Percentiles rank a stretch among this genome's conserved stretches.
phyloP scores from a whole-genome alignment of 148 eudicot species.

The Arbutus unedo region DNA sequence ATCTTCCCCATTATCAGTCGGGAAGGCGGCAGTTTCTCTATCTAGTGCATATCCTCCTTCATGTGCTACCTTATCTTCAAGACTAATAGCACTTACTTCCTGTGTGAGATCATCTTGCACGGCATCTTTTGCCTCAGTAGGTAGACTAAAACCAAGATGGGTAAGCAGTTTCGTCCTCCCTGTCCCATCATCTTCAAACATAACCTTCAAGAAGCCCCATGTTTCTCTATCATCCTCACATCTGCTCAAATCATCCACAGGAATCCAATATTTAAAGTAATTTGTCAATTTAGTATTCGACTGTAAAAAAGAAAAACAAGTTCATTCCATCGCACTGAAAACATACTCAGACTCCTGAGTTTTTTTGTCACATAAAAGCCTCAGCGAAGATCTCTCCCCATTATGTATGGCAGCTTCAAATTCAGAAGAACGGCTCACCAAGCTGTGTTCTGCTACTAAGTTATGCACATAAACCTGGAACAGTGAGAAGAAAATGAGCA shows the following conservation, averaged over 20 bases:
- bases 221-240: slow-evolving; percentile 79
- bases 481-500: slow-evolving; percentile 2
- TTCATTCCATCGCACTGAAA: background rate
- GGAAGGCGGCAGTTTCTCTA: slow-evolving; percentile 26
- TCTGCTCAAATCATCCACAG: slow-evolving; percentile 36
- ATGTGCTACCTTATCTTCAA: slow-evolving; percentile 45
- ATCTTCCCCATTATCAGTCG: slow-evolving; percentile 76
- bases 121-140: slow-evolving; percentile 43
- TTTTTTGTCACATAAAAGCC: slow-evolving; percentile 73
- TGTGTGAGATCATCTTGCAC: slow-evolving; percentile 53
- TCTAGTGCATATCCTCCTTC: slow-evolving; percentile 35
- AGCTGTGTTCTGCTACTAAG: slow-evolving; percentile 68
- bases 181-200: slow-evolving; percentile 95
- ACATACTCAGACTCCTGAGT: slow-evolving; percentile 81
- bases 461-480: slow-evolving; percentile 75
- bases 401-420: slow-evolving; percentile 89
- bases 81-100: slow-evolving; percentile 50
- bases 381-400: slow-evolving; percentile 85
- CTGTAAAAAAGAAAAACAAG: background rate
- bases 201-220: slow-evolving; percentile 95
- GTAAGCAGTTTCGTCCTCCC: slow-evolving; percentile 85
- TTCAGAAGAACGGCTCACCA: slow-evolving; percentile 81
- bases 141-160: slow-evolving; percentile 82
- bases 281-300: background rate
- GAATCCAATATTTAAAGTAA: background rate